Base-by-base conservation (phyloP, 1,284 basidiomycete genomes). In the Papiliotrema nemorosa region DNA sequence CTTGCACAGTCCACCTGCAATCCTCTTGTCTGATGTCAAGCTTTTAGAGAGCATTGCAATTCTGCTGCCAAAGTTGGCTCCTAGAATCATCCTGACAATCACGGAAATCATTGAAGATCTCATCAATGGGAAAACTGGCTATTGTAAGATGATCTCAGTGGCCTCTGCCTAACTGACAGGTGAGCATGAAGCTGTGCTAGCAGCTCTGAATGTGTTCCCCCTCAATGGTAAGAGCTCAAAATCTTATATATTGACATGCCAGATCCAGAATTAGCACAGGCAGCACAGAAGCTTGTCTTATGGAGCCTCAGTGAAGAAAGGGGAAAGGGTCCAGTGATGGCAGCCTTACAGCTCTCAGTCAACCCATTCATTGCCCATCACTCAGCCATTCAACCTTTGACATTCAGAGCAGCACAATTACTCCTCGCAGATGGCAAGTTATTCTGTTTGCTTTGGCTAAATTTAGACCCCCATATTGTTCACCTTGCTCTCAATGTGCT, bases 321-420 rank as follows among this genome's bases (percentile, higher is more conserved):
- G 33, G 59, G 57, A 10, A 53, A 57, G 41, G 44, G 48, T 5
- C 55, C 59, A 12, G 64, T 67, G 13, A 58, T 63, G 33, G 58
- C 59, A 2, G 63, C 65, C 24, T 41, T 69, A 24, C 59, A 63
- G 25, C 47, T 66, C 9, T 55, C 60, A 0, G 64, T 52, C 29
- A 62, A 64, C 33, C 58, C 62, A 2, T 52, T 35, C 29, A 62
- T 69, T 39, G 67, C 63, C 12, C 62, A 54, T 6, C 52, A 53
- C 1, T 16, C 33, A 6, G 57, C 52, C 21, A 58, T 64, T 45
- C 47, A 55, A 24, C 48, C 37, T 18, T 42, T 69, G 7, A 65
- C 67, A 2, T 64, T 60, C 53, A 62, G 60, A 46, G 60, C 58
- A 3, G 63, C 64, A 10, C 64, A 69, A 47, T 49, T 69, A 1